Evolutionary conservation across 305 asterid genomes (phyloP).

Genomic region (Petunia hybrid): DNA sequence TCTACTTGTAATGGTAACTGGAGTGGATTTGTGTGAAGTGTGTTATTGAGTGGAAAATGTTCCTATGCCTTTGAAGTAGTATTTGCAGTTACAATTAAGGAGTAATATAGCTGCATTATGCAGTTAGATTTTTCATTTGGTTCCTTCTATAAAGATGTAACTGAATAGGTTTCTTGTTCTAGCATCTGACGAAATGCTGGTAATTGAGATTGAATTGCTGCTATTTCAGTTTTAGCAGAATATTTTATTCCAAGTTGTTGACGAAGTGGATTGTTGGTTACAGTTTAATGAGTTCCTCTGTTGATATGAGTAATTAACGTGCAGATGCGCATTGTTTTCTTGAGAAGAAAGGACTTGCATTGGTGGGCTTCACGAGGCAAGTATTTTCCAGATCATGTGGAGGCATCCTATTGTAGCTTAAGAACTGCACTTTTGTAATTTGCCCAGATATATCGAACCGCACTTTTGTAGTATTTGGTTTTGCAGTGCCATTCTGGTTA

Average conservation of each 20-base stretch:
- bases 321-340: constrained; percentile 24
- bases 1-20: neutral
- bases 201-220: neutral
- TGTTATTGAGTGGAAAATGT: constrained; percentile 1
- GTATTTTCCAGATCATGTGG: neutral
- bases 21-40: neutral
- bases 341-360: neutral
- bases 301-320: neutral
- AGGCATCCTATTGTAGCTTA: neutral
- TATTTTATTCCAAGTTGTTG: constrained; percentile 21
- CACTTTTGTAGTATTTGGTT: neutral
- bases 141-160: neutral
- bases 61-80: neutral
- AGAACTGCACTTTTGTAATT: neutral
- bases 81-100: neutral
- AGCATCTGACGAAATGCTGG: neutral
- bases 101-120: neutral
- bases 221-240: neutral
- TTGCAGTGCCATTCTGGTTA: neutral
- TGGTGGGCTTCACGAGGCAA: neutral
- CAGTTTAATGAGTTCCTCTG: neutral
- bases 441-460: neutral
- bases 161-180: constrained; percentile 13
- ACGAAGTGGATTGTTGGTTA: neutral
- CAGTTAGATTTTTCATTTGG: constrained; percentile 16